Evolutionary conservation across 1,139 yeast species (phyloP).

Genomic region (Suhomyces panamericanus): DNA sequence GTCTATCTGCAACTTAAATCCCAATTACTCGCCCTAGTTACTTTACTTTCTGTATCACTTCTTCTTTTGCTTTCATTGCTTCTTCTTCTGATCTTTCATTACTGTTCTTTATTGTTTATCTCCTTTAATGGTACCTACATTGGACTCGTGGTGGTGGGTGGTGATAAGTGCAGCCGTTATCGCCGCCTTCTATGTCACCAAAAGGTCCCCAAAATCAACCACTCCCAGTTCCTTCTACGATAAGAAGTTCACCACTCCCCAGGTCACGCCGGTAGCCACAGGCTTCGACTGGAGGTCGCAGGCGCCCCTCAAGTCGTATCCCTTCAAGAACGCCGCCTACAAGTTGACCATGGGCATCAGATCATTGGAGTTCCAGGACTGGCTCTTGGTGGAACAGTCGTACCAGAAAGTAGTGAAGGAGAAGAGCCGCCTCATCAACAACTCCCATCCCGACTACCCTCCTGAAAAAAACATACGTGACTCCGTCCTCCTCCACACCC

Average conservation of each 20-base stretch:
- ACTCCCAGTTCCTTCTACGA: conserved; percentile 3
- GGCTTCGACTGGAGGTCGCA: conserved; percentile 49
- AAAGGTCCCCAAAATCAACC: too few species aligned
- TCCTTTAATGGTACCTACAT: too few species aligned
- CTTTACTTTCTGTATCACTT: neutral
- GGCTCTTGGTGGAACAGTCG: conserved; percentile 67
- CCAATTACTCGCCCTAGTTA: too few species aligned
- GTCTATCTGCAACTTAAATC: too few species aligned
- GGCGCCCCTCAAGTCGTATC: conserved; percentile 46
- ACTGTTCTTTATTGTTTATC: too few species aligned
- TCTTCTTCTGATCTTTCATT: too few species aligned
- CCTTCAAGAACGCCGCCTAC: conserved; percentile 59
- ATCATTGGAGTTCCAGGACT: conserved; percentile 55
- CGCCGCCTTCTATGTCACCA: too few species aligned
- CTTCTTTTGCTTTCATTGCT: too few species aligned
- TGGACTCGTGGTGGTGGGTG: neutral
- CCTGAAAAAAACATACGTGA: conserved; percentile 26
- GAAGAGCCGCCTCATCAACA: conserved; percentile 42
- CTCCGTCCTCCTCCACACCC: conserved; percentile 37
- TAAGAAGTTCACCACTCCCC: conserved; percentile 4
- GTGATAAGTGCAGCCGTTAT: too few species aligned
- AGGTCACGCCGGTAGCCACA: conserved; percentile 24
- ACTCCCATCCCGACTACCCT: conserved; percentile 40
- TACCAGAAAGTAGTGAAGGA: conserved; percentile 48
- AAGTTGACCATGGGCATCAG: conserved; percentile 70